Conservation (phyloP, 176 grass and related monocot genomes). For the Dendrocalamus sinicus region DNA sequence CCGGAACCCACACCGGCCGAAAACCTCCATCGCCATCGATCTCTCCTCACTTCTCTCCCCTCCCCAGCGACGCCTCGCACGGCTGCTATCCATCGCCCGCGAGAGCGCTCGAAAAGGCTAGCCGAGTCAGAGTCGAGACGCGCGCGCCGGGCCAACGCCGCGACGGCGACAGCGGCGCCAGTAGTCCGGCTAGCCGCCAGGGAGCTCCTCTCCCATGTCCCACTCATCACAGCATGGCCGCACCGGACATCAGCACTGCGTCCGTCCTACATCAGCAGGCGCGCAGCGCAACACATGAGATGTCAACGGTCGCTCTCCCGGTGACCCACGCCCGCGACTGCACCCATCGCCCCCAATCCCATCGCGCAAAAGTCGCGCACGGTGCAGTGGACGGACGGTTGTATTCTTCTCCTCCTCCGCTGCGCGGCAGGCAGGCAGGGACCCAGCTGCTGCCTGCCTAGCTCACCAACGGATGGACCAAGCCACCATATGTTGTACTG, state of each 20-base stretch:
- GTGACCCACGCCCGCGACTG: not conserved
- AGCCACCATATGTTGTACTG: not conserved
- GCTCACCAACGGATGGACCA: slow-evolving; percentile 1
- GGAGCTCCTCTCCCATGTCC: not conserved
- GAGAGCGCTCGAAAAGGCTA: not conserved
- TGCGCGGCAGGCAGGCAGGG: slow-evolving; percentile 4
- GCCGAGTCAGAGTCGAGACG: not conserved
- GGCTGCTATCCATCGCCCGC: slow-evolving; percentile 1
- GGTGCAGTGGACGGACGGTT: not conserved
- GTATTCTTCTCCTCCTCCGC: not conserved
- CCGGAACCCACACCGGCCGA: slow-evolving; percentile 13
- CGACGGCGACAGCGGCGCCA: slow-evolving; percentile 32
- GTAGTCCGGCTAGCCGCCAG: not conserved
- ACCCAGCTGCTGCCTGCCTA: not conserved
- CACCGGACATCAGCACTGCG: slow-evolving; percentile 32
- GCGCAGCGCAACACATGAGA: too few species aligned
- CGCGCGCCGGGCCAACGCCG: not conserved
- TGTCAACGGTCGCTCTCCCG: slow-evolving; percentile 11
- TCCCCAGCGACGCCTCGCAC: not conserved
- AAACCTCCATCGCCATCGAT: not conserved
- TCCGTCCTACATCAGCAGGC: slow-evolving; percentile 23
- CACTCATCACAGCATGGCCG: not conserved
- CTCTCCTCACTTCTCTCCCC: not conserved
- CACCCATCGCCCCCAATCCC: slow-evolving; percentile 2
- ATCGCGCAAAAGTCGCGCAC: not conserved